Evolutionary conservation across 306 rosid species (phyloP), one percentile per base, ranked within the genome.

Genomic region (Prunus salicina): DNA sequence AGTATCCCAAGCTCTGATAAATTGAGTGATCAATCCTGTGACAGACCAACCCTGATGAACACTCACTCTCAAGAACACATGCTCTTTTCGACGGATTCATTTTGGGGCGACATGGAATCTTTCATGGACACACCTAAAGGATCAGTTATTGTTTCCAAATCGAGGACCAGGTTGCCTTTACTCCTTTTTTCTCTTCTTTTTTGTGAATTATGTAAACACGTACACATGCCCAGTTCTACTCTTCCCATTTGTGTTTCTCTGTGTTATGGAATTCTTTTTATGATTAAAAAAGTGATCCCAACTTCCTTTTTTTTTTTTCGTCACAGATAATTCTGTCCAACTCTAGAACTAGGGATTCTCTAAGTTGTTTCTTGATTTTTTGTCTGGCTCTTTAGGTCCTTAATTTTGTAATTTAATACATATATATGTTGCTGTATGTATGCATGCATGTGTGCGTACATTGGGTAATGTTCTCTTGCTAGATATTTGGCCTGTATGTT

Each of bases 61-160:
- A 43, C 32, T 67, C 61, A 57, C 53, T 69, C 82, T 41, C 77
- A 43, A 71, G 83, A 80, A 70, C 79, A 71, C 24, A 81, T 58
- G 82, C 89, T 90, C 61, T 85, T 90, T 84, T 87, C 87, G 24
- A 61, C 53, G 12, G 72, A 24, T 74, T 87, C 88, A 63, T 90
- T 95, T 84, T 90, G 97, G 99, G 76, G 71, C 69, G 86, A 81
- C 61, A 57, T 92, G 83, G 83, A 90, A 83, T 83, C 89, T 69
- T 92, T 89, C 80, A 57, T 90, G 79, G 80, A 50, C 78, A 73
- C 91, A 16, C 78, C 87, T 79, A 82, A 83, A 78, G 97, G 89
- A 83, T 85, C 87, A 2, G 67, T 67, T 85, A 67, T 89, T 46
- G 46, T 87, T 75, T 81, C 89, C 18, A 80, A 68, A 85, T 90